Base-by-base conservation (phyloP, 2,329 filamentous ascomycete genomes). In the Dendrostoma leiphaemia region DNA sequence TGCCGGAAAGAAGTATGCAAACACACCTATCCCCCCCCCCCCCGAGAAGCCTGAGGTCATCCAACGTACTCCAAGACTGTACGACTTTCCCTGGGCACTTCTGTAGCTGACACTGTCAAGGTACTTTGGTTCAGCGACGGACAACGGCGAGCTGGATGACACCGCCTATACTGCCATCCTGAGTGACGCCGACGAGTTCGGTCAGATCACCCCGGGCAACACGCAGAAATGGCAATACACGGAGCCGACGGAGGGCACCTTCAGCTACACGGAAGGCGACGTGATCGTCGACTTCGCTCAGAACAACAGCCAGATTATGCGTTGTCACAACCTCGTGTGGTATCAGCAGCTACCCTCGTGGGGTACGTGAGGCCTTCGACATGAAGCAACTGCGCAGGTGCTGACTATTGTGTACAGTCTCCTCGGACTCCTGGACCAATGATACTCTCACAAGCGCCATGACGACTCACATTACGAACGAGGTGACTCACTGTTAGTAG, bases 61-160 rank as follows among this genome's bases (percentile, higher is more conserved):
- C n/a, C n/a, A n/a, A n/a, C n/a, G n/a, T n/a, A n/a, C n/a, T n/a
- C n/a, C n/a, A n/a, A n/a, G n/a, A n/a, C n/a, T n/a, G n/a, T n/a
- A n/a, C n/a, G n/a, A n/a, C n/a, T n/a, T n/a, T n/a, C n/a, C n/a
- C n/a, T n/a, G n/a, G n/a, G n/a, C n/a, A n/a, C n/a, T n/a, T n/a
- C 3, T 24, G 17, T 34, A 6, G 44, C 31, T 35, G 1, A 26
- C 9, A 12, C 21, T 10, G 8, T 47, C 3, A 24, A 48, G 45
- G 59, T 88, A 86, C 71, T 88, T 87, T 51, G 85, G 85, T 51
- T 81, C 82, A 1, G 84, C 85, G 1, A 82, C 83, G 38, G 82
- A 88, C 65, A 85, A 86, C 54, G 65, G 67, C 2, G 77, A 81
- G 59, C 65, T 82, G 32, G 72, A 69, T 41, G 81, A 88, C 67